Base-by-base conservation (phyloP, 495 filamentous ascomycete species). In the Penicillium chermesinum region DNA sequence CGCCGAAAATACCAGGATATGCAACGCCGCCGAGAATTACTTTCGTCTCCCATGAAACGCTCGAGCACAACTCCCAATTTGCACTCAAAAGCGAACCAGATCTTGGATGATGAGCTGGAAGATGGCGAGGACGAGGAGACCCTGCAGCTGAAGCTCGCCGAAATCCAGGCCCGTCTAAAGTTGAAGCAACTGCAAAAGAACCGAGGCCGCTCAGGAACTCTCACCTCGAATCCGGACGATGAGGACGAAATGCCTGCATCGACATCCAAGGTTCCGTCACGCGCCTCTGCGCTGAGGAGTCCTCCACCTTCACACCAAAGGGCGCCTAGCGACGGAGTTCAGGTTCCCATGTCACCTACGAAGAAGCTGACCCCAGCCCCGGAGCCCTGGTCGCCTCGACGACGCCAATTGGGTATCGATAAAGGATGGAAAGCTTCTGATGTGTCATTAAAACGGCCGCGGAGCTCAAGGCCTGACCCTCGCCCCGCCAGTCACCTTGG, bases 51-150 rank as follows among this genome's bases (percentile, higher is more conserved):
- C 1, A 63, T 79, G 39, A 83, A 78, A 61, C 68, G 65, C 37
- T 64, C 72, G 41, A 59, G 49, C n/a, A 63, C 70, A 6, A 70
- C 66, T 3, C 66, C 73, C 6, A 65, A 69, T 52, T 57, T 68
- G 10, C 63, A 67, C 46, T 52, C 59, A 5, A 65, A 63, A 54
- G 58, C 67, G 10, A 41, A 47, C 3, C 63, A 64, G 22, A 46
- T 73, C 8, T 48, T 68, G 30, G 59, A 64, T 22, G 65, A 72
- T 15, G 70, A 58, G 2, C 54, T 71, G 38, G 72, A 67, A 34
- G 67, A 73, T 4, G 70, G 84, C 2, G 83, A 97, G 20, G 93
- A 98, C 56, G 93, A 96, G 58, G 91, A 96, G 65, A 90, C 81
- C 1, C 64, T 96, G 22, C 74, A 91, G 50, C 72, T 98, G 51